These are phyloP conservation scores for Penicillium sp. DNA, from an alignment of 2,329 filamentous ascomycete genomes.

Conservation along the genomic window DNA sequence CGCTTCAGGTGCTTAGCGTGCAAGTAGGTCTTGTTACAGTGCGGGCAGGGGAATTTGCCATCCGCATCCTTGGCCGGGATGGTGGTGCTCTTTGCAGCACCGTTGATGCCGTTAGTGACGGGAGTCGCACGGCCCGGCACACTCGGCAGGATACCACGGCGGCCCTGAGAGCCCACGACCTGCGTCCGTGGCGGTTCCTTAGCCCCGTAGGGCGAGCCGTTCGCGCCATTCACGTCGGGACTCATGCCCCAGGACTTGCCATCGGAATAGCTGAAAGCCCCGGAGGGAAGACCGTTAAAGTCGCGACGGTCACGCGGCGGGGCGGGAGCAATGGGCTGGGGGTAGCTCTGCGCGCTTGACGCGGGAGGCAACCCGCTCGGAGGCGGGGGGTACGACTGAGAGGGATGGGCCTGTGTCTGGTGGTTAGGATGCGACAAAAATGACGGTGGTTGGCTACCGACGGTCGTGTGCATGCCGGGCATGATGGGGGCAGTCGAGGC, in stretches of 20 bases:
- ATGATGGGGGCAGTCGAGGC: constrained; percentile 44
- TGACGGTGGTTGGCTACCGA: constrained; percentile 44
- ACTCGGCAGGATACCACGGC: constrained; percentile 86
- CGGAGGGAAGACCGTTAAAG: constrained; percentile 70
- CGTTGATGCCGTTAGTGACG: constrained; percentile 61
- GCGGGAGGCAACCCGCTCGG: constrained; percentile 65
- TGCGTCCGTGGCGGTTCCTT: constrained; percentile 63
- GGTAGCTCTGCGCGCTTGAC: constrained; percentile 67
- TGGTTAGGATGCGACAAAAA: constrained; percentile 44
- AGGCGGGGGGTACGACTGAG: constrained; percentile 42
- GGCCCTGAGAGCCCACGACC: constrained; percentile 91
- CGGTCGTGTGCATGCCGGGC: constrained; percentile 37
- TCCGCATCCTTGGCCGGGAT: constrained; percentile 95
- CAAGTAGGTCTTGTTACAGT: constrained; percentile 97
- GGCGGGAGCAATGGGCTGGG: constrained; percentile 74
- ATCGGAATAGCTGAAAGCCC: constrained; percentile 62
- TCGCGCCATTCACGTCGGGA: constrained; percentile 41
- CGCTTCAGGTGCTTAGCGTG: constrained; percentile 97
- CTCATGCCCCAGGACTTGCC: constrained; percentile 51
- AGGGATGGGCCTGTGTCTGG: constrained; percentile 37
- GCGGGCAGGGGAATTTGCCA: constrained; percentile 96
- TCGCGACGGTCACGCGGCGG: constrained; percentile 55
- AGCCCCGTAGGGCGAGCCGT: constrained; percentile 40
- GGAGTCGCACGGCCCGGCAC: constrained; percentile 83
- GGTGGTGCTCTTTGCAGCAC: constrained; percentile 72